A percentile compares a stretch with the other conserved stretches of the same genome.
These are phyloP conservation scores for Cystofilobasidium capitatum DNA, from an alignment of 768 basidiomycete species.

Conservation along the genomic window DNA sequence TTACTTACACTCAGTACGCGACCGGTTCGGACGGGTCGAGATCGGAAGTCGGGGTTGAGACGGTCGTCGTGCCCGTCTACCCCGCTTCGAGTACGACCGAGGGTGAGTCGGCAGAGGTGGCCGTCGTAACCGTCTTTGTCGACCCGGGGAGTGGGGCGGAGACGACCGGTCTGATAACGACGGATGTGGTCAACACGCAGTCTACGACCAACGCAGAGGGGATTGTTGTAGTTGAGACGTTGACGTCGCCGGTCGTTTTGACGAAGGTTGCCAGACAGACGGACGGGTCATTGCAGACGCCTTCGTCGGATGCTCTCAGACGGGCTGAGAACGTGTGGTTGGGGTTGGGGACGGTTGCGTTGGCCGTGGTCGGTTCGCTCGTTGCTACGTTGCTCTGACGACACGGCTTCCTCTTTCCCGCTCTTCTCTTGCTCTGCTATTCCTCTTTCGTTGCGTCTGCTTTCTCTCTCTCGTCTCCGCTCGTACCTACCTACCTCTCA, in stretches of 20 bases:
- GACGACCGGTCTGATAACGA: not conserved
- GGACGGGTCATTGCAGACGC: not conserved
- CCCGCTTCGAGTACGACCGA: not conserved
- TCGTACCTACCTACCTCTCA: not conserved
- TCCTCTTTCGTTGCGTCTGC: not conserved
- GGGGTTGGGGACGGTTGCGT: no score
- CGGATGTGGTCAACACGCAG: not conserved
- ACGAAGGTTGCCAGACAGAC: not conserved
- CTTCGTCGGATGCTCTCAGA: not conserved
- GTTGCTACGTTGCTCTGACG: no score
- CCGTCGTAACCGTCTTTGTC: slow-evolving; percentile 7
- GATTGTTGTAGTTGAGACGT: not conserved
- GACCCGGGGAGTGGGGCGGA: not conserved
- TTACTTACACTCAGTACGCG: slow-evolving; percentile 2
- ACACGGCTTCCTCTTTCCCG: no score
- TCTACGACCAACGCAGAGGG: not conserved
- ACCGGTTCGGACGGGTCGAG: not conserved
- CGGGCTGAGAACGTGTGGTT: not conserved
- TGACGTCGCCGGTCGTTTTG: slow-evolving; percentile 4
- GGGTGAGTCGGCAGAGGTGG: not conserved
- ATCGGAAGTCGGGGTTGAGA: not conserved
- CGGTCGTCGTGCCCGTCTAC: slow-evolving; percentile 5
- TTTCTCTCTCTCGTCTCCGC: not conserved
- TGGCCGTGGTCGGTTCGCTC: no score
- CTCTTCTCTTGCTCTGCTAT: not conserved